Conservation (phyloP, 345 rosid genomes). For the Bruguiera sexangula region DNA sequence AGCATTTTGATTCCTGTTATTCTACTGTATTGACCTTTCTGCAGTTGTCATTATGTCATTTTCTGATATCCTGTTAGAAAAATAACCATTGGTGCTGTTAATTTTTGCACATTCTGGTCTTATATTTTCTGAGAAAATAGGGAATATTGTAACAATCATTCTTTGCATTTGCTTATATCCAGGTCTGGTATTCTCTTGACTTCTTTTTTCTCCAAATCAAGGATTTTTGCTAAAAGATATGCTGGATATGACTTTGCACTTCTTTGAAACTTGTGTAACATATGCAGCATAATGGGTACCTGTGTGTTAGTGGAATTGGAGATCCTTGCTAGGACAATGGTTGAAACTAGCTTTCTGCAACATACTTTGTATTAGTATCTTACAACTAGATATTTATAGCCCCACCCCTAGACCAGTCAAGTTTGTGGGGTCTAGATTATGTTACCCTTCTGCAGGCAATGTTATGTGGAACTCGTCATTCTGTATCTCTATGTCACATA, state of each 20-base stretch:
- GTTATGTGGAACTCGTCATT: background rate
- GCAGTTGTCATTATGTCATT: background rate
- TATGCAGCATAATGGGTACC: background rate
- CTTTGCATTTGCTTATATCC: too few relatives aligned
- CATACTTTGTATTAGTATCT: background rate
- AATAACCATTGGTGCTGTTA: background rate
- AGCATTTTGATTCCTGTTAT: constrained; percentile 22
- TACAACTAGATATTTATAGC: background rate
- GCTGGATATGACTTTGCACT: background rate
- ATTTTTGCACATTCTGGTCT: background rate
- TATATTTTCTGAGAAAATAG: too few relatives aligned
- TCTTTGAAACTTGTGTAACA: background rate
- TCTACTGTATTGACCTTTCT: background rate
- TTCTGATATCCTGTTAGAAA: background rate
- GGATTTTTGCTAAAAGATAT: background rate
- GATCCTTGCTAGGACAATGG: background rate
- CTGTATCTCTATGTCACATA: background rate
- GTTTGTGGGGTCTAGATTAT: background rate
- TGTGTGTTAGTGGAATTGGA: background rate
- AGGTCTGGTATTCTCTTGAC: too few relatives aligned
- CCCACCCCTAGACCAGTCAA: background rate
- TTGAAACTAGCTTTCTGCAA: background rate
- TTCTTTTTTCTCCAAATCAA: too few relatives aligned
- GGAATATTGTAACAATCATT: too few relatives aligned
- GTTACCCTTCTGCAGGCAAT: background rate